These are phyloP conservation scores for Chytriomyces sp. DNA, from an alignment of 192 early-diverging fungal genomes.

Conservation along the genomic window DNA sequence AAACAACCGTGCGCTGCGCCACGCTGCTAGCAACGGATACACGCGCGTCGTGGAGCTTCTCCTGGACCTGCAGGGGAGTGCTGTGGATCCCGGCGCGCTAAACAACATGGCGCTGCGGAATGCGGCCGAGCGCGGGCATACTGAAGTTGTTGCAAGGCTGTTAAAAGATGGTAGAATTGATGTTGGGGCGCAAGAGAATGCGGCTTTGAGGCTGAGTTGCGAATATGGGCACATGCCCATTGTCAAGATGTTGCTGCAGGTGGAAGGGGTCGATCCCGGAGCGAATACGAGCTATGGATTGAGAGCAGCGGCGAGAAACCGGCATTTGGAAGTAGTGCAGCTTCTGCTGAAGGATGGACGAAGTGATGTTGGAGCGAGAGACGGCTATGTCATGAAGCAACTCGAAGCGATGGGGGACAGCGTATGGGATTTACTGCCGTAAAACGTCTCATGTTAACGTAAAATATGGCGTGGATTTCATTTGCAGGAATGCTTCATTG, in stretches of 20 bases:
- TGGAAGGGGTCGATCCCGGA: background rate
- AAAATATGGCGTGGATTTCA: no score
- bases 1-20: slow-evolving; percentile 1
- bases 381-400: slow-evolving; percentile 2
- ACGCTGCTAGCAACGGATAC: background rate
- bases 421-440: background rate
- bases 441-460: background rate
- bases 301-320: slow-evolving; percentile 6
- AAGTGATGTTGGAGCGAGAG: background rate
- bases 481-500: no score
- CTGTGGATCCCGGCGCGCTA: background rate
- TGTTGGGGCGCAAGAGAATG: slow-evolving; percentile 12
- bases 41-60: background rate
- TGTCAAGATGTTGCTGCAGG: slow-evolving; percentile 13
- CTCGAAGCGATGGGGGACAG: background rate
- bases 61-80: background rate
- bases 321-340: slow-evolving; percentile 16
- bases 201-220: background rate
- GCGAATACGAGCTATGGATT: slow-evolving; percentile 2
- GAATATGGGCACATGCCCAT: slow-evolving; percentile 16
- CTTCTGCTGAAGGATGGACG: slow-evolving; percentile 14
- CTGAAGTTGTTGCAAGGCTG: slow-evolving; percentile 12
- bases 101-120: background rate
- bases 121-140: slow-evolving; percentile 9
- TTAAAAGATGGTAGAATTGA: slow-evolving; percentile 14